Percentiles rank a stretch among this genome's conserved stretches.
Conservation (phyloP, 352 stramenopile species). For the Pythium aquatile region DNA sequence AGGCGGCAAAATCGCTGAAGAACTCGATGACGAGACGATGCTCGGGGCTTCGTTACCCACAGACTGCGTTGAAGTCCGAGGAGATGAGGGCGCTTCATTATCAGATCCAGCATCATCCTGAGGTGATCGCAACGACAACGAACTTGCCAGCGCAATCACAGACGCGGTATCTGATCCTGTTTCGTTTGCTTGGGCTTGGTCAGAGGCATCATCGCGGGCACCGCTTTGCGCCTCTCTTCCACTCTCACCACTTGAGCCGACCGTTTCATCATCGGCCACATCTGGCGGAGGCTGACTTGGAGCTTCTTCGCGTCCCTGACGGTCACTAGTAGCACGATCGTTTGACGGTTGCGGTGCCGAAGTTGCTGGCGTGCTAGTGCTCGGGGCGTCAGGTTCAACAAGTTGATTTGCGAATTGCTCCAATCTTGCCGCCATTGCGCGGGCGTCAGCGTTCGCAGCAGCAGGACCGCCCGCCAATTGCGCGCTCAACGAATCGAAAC, state of each 20-base stretch:
- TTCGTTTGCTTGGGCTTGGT: constrained; percentile 25
- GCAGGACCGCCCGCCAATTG: not conserved
- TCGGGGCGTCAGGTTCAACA: constrained; percentile 33
- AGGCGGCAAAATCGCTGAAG: not conserved
- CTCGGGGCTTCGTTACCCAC: not conserved
- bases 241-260: not conserved
- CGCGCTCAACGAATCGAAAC: constrained; percentile 9
- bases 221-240: not conserved
- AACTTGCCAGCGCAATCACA: constrained; percentile 81
- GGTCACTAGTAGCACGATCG: not conserved
- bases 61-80: constrained; percentile 10
- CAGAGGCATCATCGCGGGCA: not conserved
- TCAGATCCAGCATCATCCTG: constrained; percentile 54
- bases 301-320: not conserved
- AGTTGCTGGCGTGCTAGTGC: not conserved
- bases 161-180: constrained; percentile 63
- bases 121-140: constrained; percentile 75
- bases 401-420: constrained; percentile 70
- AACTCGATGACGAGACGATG: constrained; percentile 1
- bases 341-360: not conserved
- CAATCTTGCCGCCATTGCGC: constrained; percentile 67
- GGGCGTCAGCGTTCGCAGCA: constrained; percentile 36
- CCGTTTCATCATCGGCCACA: not conserved
- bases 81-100: constrained; percentile 32
- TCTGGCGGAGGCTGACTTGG: not conserved